These are phyloP conservation scores for Graphium sp. DNA, from an alignment of 2,329 filamentous ascomycete species.

Conservation along the genomic window DNA sequence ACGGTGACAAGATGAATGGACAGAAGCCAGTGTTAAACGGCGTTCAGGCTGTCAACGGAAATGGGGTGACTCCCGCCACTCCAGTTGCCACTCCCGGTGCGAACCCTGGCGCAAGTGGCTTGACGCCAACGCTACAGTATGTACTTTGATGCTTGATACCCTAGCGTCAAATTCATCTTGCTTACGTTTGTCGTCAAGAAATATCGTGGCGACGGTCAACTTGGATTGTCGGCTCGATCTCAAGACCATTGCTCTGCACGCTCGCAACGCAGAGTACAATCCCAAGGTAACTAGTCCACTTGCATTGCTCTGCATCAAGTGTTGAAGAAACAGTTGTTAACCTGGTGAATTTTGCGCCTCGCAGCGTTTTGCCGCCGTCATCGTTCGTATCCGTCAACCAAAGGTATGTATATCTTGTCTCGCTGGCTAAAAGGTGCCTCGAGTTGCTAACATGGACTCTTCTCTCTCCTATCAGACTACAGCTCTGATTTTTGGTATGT, in stretches of 20 bases:
- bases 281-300: conserved; percentile 58
- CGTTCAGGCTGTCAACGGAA: conserved; percentile 45
- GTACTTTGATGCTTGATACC: conserved; percentile 35
- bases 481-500: conserved; percentile 92
- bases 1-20: conserved; percentile 20
- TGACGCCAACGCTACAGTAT: conserved; percentile 89
- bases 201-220: conserved; percentile 98
- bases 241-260: conserved; percentile 97
- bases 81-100: conserved; percentile 84
- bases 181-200: conserved; percentile 41
- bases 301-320: conserved; percentile 7
- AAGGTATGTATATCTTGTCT: too few relatives aligned
- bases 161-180: conserved; percentile 34
- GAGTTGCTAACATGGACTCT: too few relatives aligned
- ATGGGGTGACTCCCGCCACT: conserved; percentile 74
- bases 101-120: conserved; percentile 67
- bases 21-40: conserved; percentile 27
- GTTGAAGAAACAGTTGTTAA: conserved; percentile 6
- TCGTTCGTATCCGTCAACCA: conserved; percentile 98
- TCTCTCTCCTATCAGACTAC: too few relatives aligned
- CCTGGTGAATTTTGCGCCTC: too few relatives aligned
- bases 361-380: conserved; percentile 94
- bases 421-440: too few relatives aligned
- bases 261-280: conserved; percentile 96
- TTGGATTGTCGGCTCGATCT: conserved; percentile 92